Evolutionary conservation across 1,139 yeast genomes (phyloP).

Genomic region (Pichia sp.): DNA sequence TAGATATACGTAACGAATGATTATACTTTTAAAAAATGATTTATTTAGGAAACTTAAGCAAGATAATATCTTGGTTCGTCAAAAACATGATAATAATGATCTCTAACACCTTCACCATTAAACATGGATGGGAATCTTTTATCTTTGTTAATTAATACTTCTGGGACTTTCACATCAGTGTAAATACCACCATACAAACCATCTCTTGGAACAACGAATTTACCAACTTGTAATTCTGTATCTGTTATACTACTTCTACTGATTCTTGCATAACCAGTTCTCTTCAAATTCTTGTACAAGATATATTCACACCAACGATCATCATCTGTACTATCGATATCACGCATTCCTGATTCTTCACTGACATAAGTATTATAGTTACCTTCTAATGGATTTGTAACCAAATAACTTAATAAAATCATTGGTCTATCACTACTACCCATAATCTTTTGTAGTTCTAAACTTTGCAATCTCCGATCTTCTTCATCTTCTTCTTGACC

Average conservation of each 20-base stretch:
- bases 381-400: slow-evolving; percentile 82
- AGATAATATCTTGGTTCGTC: slow-evolving; percentile 79
- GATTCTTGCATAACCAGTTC: slow-evolving; percentile 92
- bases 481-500: slow-evolving; percentile 98
- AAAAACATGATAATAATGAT: slow-evolving; percentile 91
- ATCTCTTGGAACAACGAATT: slow-evolving; percentile 65
- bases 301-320: slow-evolving; percentile 99
- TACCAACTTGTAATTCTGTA: slow-evolving; percentile 94
- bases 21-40: no score
- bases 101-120: slow-evolving; percentile 93
- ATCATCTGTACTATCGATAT: slow-evolving; percentile 91
- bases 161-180: slow-evolving; percentile 28
- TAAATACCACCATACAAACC: slow-evolving; percentile 26
- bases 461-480: slow-evolving; percentile 85
- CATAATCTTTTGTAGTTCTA: slow-evolving; percentile 77
- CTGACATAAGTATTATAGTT: slow-evolving; percentile 92
- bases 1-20: no score
- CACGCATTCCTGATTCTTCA: slow-evolving; percentile 81
- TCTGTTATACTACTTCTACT: slow-evolving; percentile 94
- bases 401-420: slow-evolving; percentile 83
- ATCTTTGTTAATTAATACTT: slow-evolving; percentile 50
- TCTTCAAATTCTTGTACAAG: slow-evolving; percentile 78
- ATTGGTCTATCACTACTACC: slow-evolving; percentile 75
- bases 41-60: no score
- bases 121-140: slow-evolving; percentile 80